phyloP scores from a whole-genome alignment of 345 rosid species.

The Cochlearia excelsa region DNA sequence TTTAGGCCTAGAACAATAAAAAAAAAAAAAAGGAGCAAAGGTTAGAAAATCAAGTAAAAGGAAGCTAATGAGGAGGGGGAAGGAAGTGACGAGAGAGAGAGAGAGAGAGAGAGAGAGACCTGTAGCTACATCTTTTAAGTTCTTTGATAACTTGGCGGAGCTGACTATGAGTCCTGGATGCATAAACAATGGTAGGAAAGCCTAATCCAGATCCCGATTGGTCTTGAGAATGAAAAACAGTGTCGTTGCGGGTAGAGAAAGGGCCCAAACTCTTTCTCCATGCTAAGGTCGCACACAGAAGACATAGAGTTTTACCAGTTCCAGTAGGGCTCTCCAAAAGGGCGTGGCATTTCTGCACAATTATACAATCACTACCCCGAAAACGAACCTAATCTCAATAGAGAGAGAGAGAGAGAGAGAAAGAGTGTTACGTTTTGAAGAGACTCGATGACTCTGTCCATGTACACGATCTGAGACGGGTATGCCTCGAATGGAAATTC shows the following conservation, averaged over 20 bases:
- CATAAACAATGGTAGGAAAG: conserved; percentile 74
- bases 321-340: conserved; percentile 98
- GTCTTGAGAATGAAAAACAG: conserved; percentile 16
- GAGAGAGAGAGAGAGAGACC: conserved; percentile 46
- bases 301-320: conserved; percentile 92
- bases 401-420: not conserved
- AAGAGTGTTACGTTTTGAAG: conserved; percentile 65
- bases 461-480: conserved; percentile 83
- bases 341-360: conserved; percentile 69
- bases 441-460: conserved; percentile 87
- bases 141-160: conserved; percentile 91
- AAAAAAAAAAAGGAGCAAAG: not conserved
- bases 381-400: not conserved
- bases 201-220: conserved; percentile 40
- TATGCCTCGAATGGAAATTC: conserved; percentile 94
- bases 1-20: conserved; percentile 69
- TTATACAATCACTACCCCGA: not conserved
- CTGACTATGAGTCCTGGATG: conserved; percentile 96
- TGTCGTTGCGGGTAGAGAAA: conserved; percentile 55
- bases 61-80: conserved; percentile 10
- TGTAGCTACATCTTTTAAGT: conserved; percentile 79
- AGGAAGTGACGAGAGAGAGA: conserved; percentile 7
- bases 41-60: conserved; percentile 10
- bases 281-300: conserved; percentile 95
- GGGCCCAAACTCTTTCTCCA: conserved; percentile 91